These are phyloP conservation scores for Ganoderma sp. DNA, from an alignment of 1,284 basidiomycete species.

Conservation along the genomic window DNA sequence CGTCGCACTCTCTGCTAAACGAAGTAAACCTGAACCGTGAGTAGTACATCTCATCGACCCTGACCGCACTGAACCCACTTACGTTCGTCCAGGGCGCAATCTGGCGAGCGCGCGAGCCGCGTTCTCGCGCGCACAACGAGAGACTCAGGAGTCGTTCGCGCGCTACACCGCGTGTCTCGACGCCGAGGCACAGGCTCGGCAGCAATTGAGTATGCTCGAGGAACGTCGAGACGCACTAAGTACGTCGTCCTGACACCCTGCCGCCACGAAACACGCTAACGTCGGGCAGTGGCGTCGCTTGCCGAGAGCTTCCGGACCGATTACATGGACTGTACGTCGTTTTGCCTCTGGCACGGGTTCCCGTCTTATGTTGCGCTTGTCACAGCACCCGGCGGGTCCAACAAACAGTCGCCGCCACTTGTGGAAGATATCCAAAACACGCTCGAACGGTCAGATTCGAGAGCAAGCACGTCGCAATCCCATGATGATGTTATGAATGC, in stretches of 20 bases:
- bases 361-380: neutral
- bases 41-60: neutral
- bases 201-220: constrained; percentile 66
- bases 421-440: constrained; percentile 30
- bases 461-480: constrained; percentile 31
- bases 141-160: constrained; percentile 73
- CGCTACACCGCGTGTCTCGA: constrained; percentile 73
- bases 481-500: constrained; percentile 33
- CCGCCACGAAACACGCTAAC: constrained; percentile 13
- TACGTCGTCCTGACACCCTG: constrained; percentile 41
- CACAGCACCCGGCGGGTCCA: constrained; percentile 28
- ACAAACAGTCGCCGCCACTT: constrained; percentile 31
- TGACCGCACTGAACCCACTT: neutral
- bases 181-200: constrained; percentile 65
- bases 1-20: constrained; percentile 32
- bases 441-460: constrained; percentile 30
- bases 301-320: constrained; percentile 33
- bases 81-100: constrained; percentile 41
- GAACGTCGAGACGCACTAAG: constrained; percentile 74
- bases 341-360: neutral
- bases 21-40: constrained; percentile 35
- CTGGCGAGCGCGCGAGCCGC: constrained; percentile 48
- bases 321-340: constrained; percentile 30
- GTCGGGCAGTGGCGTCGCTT: constrained; percentile 37
- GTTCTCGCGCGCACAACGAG: constrained; percentile 63